A percentile compares a stretch with the other conserved stretches of the same genome.
These are phyloP conservation scores for Metschnikowia noctiluminum DNA, from an alignment of 805 yeast genomes.

Conservation along the genomic window DNA sequence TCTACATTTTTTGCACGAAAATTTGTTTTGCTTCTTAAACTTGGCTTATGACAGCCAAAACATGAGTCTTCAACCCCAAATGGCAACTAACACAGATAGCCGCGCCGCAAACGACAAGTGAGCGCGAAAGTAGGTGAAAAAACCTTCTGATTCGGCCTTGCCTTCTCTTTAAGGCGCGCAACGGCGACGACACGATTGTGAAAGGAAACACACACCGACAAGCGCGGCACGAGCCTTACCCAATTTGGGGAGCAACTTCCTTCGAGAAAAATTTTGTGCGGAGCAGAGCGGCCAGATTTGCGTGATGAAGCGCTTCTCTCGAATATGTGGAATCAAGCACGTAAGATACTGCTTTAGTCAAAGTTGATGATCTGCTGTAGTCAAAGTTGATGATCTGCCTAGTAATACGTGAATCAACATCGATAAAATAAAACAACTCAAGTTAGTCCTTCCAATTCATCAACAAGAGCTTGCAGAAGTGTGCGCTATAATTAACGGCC, in stretches of 20 bases:
- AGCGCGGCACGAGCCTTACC: conserved; percentile 9
- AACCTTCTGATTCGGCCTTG: conserved; percentile 3
- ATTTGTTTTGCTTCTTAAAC: conserved; percentile 7
- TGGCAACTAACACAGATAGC: conserved; percentile 18
- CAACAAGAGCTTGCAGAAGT: no score
- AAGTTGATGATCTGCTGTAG: no score
- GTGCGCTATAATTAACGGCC: no score
- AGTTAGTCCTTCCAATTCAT: no score
- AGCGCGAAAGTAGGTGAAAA: conserved; percentile 6
- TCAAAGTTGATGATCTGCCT: no score
- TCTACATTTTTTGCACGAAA: background rate
- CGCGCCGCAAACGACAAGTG: conserved; percentile 16
- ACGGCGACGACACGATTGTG: background rate
- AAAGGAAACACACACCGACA: conserved; percentile 5
- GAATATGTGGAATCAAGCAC: no score
- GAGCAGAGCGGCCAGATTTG: no score
- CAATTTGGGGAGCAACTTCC: background rate
- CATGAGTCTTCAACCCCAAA: conserved; percentile 9
- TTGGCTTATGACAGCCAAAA: conserved; percentile 1
- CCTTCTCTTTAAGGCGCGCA: conserved; percentile 10
- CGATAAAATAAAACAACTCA: no score
- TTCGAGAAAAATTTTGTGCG: no score
- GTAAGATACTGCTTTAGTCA: no score
- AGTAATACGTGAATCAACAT: no score
- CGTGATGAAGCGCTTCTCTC: no score